Conservation (phyloP, 768 basidiomycete species). For the Hysterangium stoloniferum region DNA sequence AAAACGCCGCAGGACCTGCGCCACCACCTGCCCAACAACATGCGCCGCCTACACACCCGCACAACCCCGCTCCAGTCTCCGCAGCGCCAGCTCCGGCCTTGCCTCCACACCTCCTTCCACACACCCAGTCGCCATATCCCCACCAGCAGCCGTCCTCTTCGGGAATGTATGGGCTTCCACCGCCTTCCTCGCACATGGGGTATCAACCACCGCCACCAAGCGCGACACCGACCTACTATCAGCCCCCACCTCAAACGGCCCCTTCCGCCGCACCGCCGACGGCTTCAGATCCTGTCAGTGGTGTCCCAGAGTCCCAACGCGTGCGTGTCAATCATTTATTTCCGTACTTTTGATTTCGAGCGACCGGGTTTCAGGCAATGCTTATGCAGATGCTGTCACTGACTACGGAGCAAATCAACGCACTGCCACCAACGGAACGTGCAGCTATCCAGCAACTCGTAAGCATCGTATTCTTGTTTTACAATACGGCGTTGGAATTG, state of each 20-base stretch:
- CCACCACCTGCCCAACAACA: slow-evolving; percentile 15
- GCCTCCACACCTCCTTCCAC: slow-evolving; percentile 20
- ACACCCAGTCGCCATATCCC: slow-evolving; percentile 1
- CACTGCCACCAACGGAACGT: slow-evolving; percentile 69
- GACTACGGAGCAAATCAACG: slow-evolving; percentile 76
- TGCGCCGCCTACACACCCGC: slow-evolving; percentile 9
- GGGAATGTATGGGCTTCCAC: slow-evolving; percentile 23
- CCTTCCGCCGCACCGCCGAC: slow-evolving; percentile 26
- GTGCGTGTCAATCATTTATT: slow-evolving; percentile 22
- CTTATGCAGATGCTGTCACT: slow-evolving; percentile 79
- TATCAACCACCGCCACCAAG: slow-evolving; percentile 25
- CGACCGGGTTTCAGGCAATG: slow-evolving; percentile 49
- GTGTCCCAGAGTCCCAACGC: slow-evolving; percentile 44
- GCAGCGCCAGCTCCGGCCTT: slow-evolving; percentile 17
- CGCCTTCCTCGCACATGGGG: slow-evolving; percentile 25
- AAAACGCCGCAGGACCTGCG: slow-evolving; percentile 5
- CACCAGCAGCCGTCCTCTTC: slow-evolving; percentile 23
- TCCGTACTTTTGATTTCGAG: slow-evolving; percentile 14
- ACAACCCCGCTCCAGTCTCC: slow-evolving; percentile 13
- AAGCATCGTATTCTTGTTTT: no score
- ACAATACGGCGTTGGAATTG: no score
- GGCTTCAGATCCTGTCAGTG: slow-evolving; percentile 15
- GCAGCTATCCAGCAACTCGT: slow-evolving; percentile 78
- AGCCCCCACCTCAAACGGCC: slow-evolving; percentile 27
- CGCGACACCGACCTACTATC: slow-evolving; percentile 22